Evolutionary conservation across 345 rosid genomes (phyloP).

Genomic region (Citrus hindsii): DNA sequence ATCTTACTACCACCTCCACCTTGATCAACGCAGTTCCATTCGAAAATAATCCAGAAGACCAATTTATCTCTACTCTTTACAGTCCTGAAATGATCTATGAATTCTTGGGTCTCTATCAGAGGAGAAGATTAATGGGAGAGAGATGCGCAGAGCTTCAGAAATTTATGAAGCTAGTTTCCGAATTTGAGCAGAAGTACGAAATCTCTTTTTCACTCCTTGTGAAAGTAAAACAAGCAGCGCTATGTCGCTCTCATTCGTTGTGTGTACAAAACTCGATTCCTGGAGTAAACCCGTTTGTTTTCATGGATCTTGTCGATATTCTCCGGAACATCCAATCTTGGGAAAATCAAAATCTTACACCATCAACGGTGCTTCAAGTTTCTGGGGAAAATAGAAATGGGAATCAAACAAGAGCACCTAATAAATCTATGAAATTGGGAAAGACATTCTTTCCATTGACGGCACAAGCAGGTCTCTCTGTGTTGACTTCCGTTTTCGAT

Average conservation of each 20-base stretch:
- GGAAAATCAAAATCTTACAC: not conserved
- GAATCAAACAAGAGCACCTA: no score
- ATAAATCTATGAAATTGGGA: not conserved
- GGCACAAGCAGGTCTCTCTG: not conserved
- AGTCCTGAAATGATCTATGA: not conserved
- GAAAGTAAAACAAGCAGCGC: not conserved
- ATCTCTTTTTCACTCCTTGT: not conserved
- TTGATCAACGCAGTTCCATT: not conserved
- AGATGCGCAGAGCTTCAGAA: not conserved
- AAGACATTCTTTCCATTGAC: not conserved
- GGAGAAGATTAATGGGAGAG: not conserved
- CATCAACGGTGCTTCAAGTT: not conserved
- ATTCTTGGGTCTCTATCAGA: not conserved
- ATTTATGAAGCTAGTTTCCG: not conserved
- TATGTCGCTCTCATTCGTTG: not conserved
- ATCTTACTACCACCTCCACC: not conserved
- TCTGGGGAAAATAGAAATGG: no score
- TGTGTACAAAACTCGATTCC: not conserved
- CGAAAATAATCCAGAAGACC: not conserved
- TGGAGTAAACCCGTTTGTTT: not conserved
- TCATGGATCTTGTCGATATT: not conserved
- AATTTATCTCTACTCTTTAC: not conserved
- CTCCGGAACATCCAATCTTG: not conserved
- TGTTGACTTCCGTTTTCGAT: not conserved
- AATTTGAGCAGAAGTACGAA: not conserved